These are phyloP conservation scores for Lactarius quietus DNA, from an alignment of 768 basidiomycete species.

Conservation along the genomic window DNA sequence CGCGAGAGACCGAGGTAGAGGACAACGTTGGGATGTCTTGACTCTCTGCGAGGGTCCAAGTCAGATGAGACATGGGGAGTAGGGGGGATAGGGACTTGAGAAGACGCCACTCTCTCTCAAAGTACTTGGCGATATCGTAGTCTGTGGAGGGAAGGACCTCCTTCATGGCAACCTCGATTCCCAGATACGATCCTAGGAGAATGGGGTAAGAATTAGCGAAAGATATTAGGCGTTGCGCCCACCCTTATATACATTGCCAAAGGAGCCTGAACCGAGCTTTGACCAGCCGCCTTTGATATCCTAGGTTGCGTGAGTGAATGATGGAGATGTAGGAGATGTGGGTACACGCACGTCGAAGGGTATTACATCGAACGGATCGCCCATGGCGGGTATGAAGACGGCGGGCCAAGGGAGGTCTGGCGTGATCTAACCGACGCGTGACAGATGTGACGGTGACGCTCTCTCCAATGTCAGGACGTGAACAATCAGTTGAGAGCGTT, in stretches of 20 bases:
- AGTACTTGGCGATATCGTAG: constrained; percentile 96
- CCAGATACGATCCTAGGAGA: constrained; percentile 82
- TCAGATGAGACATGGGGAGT: constrained; percentile 19
- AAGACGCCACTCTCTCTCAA: constrained; percentile 96
- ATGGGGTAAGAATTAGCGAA: constrained; percentile 1
- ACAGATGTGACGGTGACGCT: neutral
- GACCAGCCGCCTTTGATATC: constrained; percentile 88
- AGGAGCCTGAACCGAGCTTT: constrained; percentile 88
- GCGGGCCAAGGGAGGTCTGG: too few species aligned
- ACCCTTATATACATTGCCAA: constrained; percentile 92
- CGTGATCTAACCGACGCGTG: neutral
- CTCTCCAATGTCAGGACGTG: too few species aligned
- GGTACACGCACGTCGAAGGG: constrained; percentile 64
- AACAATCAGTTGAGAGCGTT: too few species aligned
- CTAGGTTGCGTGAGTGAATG: constrained; percentile 37
- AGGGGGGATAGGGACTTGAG: constrained; percentile 63
- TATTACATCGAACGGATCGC: constrained; percentile 84
- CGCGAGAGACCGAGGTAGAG: constrained; percentile 88
- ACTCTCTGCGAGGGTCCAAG: constrained; percentile 47
- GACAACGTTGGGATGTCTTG: constrained; percentile 89
- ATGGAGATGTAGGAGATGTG: neutral
- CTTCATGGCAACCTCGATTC: constrained; percentile 94
- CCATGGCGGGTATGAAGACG: constrained; percentile 31
- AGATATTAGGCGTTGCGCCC: constrained; percentile 31
- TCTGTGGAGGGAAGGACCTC: constrained; percentile 89